Percentiles rank a stretch among this genome's conserved stretches.
Conservation (phyloP, 2,329 filamentous ascomycete genomes). For the Penicillium aurantiogriseum region DNA sequence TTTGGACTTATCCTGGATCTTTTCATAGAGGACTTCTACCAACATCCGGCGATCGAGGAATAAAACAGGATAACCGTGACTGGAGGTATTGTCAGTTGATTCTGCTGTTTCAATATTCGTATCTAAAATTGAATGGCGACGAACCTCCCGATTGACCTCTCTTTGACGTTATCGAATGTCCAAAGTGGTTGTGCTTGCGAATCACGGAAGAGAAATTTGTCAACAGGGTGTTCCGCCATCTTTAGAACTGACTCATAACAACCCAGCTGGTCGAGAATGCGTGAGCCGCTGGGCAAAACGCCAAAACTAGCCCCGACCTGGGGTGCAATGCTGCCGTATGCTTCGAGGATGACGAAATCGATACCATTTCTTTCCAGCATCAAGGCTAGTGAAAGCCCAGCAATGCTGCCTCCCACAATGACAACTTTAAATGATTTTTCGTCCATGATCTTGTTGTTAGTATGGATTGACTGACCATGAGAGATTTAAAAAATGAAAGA, state of each 20-base stretch:
- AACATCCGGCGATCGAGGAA: conserved; percentile 28
- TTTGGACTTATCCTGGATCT: conserved; percentile 24
- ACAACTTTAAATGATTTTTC: conserved; percentile 33
- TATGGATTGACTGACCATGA: background rate
- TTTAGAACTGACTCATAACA: conserved; percentile 29
- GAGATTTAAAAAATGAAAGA: background rate
- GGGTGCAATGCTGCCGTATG: conserved; percentile 43
- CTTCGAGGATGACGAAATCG: conserved; percentile 49
- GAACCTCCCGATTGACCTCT: background rate
- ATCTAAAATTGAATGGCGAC: background rate
- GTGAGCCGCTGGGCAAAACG: conserved; percentile 44
- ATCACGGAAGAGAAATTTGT: conserved; percentile 10
- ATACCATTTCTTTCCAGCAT: conserved; percentile 47
- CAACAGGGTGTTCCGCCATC: conserved; percentile 9
- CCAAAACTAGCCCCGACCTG: conserved; percentile 51
- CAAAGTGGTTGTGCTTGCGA: conserved; percentile 3
- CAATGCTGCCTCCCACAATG: conserved; percentile 50
- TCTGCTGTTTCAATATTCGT: background rate
- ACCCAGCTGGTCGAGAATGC: conserved; percentile 53
- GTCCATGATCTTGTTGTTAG: background rate
- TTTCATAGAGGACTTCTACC: conserved; percentile 25
- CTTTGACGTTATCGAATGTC: conserved; percentile 2
- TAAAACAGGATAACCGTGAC: conserved; percentile 22
- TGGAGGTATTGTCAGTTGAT: background rate
- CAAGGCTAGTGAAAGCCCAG: conserved; percentile 48